A percentile compares a stretch with the other conserved stretches of the same genome.
These are phyloP conservation scores for Baorangia bicolor DNA, from an alignment of 768 basidiomycete genomes.

Conservation along the genomic window DNA sequence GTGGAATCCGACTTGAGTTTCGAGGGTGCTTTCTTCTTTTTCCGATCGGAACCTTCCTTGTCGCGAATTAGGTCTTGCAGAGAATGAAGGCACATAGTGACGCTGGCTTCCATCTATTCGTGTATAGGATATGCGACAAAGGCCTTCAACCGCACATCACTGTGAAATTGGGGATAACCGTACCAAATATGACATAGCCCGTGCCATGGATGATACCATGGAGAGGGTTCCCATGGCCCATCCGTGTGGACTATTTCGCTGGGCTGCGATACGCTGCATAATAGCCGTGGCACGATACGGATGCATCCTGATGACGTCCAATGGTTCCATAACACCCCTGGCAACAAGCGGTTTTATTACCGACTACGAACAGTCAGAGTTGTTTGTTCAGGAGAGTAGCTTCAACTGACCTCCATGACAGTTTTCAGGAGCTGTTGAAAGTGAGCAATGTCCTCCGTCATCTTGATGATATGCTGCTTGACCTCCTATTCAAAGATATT, in stretches of 20 bases:
- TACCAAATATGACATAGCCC: conserved; percentile 89
- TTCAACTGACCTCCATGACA: conserved; percentile 66
- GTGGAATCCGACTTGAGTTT: conserved; percentile 52
- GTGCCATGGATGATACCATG: conserved; percentile 59
- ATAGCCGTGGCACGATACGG: conserved; percentile 56
- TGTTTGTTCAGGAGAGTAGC: background rate
- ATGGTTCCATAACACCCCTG: conserved; percentile 44
- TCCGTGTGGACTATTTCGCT: conserved; percentile 34
- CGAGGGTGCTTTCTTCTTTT: conserved; percentile 39
- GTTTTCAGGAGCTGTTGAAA: conserved; percentile 67
- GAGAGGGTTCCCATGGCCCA: conserved; percentile 55
- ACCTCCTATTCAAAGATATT: conserved; percentile 49
- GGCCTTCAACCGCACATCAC: background rate
- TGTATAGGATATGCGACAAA: background rate
- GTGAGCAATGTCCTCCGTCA: conserved; percentile 63
- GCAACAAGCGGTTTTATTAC: conserved; percentile 37
- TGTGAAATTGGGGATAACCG: conserved; percentile 20
- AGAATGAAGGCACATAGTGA: conserved; percentile 71
- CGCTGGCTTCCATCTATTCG: conserved; percentile 75
- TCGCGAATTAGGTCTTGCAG: conserved; percentile 53
- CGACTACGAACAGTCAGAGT: conserved; percentile 23
- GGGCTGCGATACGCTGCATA: conserved; percentile 37
- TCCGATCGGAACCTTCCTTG: conserved; percentile 29
- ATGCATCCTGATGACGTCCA: conserved; percentile 66
- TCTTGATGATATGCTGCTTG: conserved; percentile 74